These are phyloP conservation scores for Aspergillus sojae DNA, from an alignment of 2,329 filamentous ascomycete genomes.

Conservation along the genomic window DNA sequence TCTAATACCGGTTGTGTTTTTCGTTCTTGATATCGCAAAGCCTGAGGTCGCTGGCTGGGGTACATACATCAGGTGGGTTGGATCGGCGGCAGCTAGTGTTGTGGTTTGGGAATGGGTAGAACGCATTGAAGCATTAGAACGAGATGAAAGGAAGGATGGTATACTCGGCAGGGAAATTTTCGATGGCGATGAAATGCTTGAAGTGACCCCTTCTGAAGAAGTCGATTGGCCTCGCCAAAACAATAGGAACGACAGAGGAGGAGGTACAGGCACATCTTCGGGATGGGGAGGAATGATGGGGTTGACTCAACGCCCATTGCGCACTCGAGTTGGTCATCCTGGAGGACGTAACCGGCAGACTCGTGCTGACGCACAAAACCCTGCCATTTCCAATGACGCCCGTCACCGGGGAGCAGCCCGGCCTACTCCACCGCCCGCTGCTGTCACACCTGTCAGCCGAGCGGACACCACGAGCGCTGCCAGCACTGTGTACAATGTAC, in stretches of 20 bases:
- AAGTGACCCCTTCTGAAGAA: constrained; percentile 63
- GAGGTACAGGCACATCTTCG: constrained; percentile 37
- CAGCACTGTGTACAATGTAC: constrained; percentile 66
- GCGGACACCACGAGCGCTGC: constrained; percentile 64
- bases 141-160: constrained; percentile 91
- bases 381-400: constrained; percentile 15
- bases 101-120: constrained; percentile 99
- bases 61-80: constrained; percentile 96
- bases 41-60: constrained; percentile 88
- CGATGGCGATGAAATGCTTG: constrained; percentile 90
- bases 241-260: constrained; percentile 43
- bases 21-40: constrained; percentile 85
- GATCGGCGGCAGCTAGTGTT: constrained; percentile 89
- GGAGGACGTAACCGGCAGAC: constrained; percentile 22
- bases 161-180: constrained; percentile 90
- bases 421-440: constrained; percentile 49
- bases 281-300: constrained; percentile 44
- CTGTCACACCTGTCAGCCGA: constrained; percentile 60
- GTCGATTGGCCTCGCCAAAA: constrained; percentile 49
- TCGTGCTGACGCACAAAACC: constrained; percentile 18
- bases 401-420: constrained; percentile 24
- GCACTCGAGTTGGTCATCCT: constrained; percentile 35
- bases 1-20: constrained; percentile 87
- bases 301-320: constrained; percentile 39
- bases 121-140: constrained; percentile 85